Percentiles rank a stretch among this genome's conserved stretches.
These are phyloP conservation scores for Mortierella polycephala DNA, from an alignment of 371 early-diverging fungal genomes.

Conservation along the genomic window DNA sequence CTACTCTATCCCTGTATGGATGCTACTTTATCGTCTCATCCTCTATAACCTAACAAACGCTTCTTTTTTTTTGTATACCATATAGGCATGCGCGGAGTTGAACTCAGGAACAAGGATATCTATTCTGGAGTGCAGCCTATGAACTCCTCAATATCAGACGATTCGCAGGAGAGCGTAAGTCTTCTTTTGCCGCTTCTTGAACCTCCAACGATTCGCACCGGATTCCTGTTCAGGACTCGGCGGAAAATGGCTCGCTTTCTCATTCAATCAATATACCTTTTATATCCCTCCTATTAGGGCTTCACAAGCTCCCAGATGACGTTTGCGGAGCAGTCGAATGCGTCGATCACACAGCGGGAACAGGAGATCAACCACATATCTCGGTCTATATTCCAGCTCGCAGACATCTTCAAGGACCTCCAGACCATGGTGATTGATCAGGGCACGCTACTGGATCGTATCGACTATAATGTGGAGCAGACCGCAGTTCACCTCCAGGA, in stretches of 20 bases:
- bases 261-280: background rate
- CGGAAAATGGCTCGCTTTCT: background rate
- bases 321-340: conserved; percentile 72
- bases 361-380: conserved; percentile 92
- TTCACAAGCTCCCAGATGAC: conserved; percentile 89
- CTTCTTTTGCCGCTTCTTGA: background rate
- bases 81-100: conserved; percentile 50
- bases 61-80: background rate
- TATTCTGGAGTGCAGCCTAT: conserved; percentile 46
- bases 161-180: conserved; percentile 59
- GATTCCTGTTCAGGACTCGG: background rate
- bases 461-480: conserved; percentile 97
- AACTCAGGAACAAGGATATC: conserved; percentile 52
- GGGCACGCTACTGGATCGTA: conserved; percentile 95
- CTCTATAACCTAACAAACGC: background rate
- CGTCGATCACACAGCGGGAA: conserved; percentile 84
- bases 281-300: conserved; percentile 57
- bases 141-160: conserved; percentile 36
- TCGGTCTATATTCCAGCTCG: conserved; percentile 90
- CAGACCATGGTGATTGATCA: conserved; percentile 97
- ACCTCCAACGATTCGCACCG: background rate
- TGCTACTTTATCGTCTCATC: background rate
- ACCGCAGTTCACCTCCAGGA: conserved; percentile 80
- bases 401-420: conserved; percentile 91
- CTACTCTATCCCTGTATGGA: background rate